Evolutionary conservation across 305 asterid species (phyloP).

Genomic region (Solanum hybrid): DNA sequence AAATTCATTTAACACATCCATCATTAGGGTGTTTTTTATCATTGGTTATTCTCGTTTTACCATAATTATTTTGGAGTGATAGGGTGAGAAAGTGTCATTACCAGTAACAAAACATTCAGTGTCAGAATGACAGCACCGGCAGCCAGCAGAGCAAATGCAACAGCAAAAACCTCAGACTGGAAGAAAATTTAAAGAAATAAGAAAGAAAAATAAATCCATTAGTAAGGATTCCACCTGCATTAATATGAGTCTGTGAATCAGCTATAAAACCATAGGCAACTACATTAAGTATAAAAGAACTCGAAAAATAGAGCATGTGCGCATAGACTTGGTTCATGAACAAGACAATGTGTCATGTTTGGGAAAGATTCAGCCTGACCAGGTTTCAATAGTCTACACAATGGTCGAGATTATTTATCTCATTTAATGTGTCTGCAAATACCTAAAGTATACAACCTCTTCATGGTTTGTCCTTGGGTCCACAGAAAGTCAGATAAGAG

Average conservation of each 20-base stretch:
- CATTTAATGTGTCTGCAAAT: not conserved
- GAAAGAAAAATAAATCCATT: not conserved
- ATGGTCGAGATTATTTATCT: not conserved
- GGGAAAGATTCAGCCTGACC: not conserved
- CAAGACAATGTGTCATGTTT: not conserved
- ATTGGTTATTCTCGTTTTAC: not conserved
- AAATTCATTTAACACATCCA: not conserved
- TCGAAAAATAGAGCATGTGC: not conserved
- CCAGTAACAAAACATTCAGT: slow-evolving; percentile 85
- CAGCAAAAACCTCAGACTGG: slow-evolving; percentile 97
- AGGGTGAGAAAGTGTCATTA: slow-evolving; percentile 21
- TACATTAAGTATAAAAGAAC: not conserved
- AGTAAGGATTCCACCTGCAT: not conserved
- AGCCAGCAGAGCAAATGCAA: slow-evolving; percentile 90
- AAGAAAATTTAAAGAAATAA: slow-evolving; percentile 1
- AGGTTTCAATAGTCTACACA: not conserved
- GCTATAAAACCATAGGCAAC: not conserved
- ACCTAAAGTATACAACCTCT: not conserved
- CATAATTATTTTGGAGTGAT: not conserved
- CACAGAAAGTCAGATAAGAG: not conserved
- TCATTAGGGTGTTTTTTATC: not conserved
- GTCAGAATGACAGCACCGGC: slow-evolving; percentile 90
- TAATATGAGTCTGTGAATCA: not conserved
- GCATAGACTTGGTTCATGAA: not conserved
- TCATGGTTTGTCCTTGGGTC: slow-evolving; percentile 1